Evolutionary conservation across 768 basidiomycete species (phyloP), one percentile per base, ranked within the genome.

Genomic region (Harrya chromipes): DNA sequence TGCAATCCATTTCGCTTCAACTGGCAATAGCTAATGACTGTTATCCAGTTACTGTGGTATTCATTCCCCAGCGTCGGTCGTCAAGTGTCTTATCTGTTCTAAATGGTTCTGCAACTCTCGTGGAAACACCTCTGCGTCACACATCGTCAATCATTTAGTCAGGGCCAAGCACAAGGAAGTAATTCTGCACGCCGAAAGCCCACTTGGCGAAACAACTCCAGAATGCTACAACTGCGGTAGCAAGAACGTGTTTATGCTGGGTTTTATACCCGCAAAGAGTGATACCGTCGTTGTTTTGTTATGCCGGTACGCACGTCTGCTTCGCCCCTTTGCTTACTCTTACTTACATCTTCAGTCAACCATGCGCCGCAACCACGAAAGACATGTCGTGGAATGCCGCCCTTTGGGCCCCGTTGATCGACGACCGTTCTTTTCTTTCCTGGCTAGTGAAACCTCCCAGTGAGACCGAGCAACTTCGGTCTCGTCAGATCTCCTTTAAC

Each of bases 91-190:
- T 42, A 65, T 94, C 42, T 95, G 93, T 63, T 80, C 84, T 17
- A 94, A 94, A 66, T 95, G 93, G 93, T 99, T 99, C 69, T 99
- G 97, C 76, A 99, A 99, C 67, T 95, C 95, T 11, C 83, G 97
- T 27, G 94, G 94, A 49, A 97, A 97, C 63, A 97, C 94, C 5
- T 97, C 94, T 2, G 94, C 94, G 2, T 98, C 95, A 1, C 97
- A 99, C 67, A 98, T 99, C 60, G 95, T 99, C 57, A 97, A 97
- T 69, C 97, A 99, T 72, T 82, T 99, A 51, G 97, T 99, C 42
- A 92, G 95, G 63, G 94, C 97, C 26, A 97, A 97, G 72, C 97
- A 99, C 74, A 97, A 97, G 73, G 97, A 99, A 65, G 95, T 99
- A 54, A 90, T 95, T 53, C 73, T 99, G 26, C 97, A 99, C 63